These are phyloP conservation scores for Volvox reticuliferus DNA, from an alignment of 139 green algal genomes.

Conservation along the genomic window DNA sequence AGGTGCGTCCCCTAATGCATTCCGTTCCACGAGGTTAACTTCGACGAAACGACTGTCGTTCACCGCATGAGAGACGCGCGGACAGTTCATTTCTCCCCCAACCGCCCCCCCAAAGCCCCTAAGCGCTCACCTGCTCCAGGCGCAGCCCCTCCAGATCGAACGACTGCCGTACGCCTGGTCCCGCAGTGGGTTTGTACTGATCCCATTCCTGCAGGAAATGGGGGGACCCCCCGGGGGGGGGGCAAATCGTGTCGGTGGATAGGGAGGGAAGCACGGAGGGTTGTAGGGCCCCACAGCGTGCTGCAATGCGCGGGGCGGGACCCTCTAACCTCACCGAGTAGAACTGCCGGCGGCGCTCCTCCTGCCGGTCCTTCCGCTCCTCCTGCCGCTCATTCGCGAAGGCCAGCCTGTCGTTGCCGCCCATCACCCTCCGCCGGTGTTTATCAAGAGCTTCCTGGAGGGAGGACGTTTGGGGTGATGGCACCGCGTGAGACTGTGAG, in stretches of 20 bases:
- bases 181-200: neutral
- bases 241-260: neutral
- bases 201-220: slow-evolving; percentile 35
- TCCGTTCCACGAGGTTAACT: too few relatives aligned
- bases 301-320: too few relatives aligned
- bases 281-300: neutral
- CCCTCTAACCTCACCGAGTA: neutral
- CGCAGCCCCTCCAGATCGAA: slow-evolving; percentile 8
- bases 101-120: too few relatives aligned
- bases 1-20: too few relatives aligned
- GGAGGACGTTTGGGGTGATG: neutral
- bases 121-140: neutral
- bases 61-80: too few relatives aligned
- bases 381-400: neutral
- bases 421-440: slow-evolving; percentile 11
- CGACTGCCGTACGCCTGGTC: neutral
- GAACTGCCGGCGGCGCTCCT: slow-evolving; percentile 7
- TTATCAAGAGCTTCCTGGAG: slow-evolving; percentile 16
- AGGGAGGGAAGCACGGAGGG: neutral
- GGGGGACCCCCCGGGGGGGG: neutral
- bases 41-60: too few relatives aligned
- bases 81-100: too few relatives aligned
- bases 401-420: slow-evolving; percentile 22
- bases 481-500: too few relatives aligned
- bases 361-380: neutral